These are phyloP conservation scores for Syncephalastrum monosporum DNA, from an alignment of 371 early-diverging fungal genomes.

Conservation along the genomic window DNA sequence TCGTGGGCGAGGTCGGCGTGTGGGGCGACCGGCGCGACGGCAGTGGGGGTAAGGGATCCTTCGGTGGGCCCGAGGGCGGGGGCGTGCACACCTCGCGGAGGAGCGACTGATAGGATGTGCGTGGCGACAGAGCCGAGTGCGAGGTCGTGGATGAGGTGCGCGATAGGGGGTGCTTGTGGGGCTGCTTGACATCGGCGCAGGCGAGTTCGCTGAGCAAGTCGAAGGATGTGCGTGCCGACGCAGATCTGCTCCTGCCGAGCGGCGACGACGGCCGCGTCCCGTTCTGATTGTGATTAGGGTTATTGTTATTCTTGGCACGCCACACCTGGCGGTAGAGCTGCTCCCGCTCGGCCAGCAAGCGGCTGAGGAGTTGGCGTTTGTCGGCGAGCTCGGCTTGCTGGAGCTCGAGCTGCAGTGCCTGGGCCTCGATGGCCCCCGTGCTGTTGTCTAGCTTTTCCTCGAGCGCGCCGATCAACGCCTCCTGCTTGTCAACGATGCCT, in stretches of 20 bases:
- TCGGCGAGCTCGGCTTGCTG: slow-evolving; percentile 41
- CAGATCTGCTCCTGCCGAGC: slow-evolving; percentile 13
- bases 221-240: slow-evolving; percentile 31
- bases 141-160: slow-evolving; percentile 8
- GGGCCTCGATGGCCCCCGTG: slow-evolving; percentile 3
- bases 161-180: slow-evolving; percentile 1
- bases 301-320: neutral
- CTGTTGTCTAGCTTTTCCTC: slow-evolving; percentile 22
- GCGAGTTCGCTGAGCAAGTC: slow-evolving; percentile 29
- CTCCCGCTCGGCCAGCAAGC: slow-evolving; percentile 37
- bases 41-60: slow-evolving; percentile 24
- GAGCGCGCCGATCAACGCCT: slow-evolving; percentile 32
- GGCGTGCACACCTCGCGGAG: slow-evolving; percentile 11
- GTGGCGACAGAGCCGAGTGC: neutral
- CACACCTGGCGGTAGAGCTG: slow-evolving; percentile 13
- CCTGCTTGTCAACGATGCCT: slow-evolving; percentile 36
- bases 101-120: slow-evolving; percentile 13
- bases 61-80: slow-evolving; percentile 25
- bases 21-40: slow-evolving; percentile 12
- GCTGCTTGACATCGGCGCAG: slow-evolving; percentile 2
- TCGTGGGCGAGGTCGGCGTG: slow-evolving; percentile 4
- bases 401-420: slow-evolving; percentile 29
- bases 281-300: no score
- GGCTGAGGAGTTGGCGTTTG: slow-evolving; percentile 30
- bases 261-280: neutral